Base-by-base conservation (phyloP, 305 asterid species). In the Plantago lanceolata region DNA sequence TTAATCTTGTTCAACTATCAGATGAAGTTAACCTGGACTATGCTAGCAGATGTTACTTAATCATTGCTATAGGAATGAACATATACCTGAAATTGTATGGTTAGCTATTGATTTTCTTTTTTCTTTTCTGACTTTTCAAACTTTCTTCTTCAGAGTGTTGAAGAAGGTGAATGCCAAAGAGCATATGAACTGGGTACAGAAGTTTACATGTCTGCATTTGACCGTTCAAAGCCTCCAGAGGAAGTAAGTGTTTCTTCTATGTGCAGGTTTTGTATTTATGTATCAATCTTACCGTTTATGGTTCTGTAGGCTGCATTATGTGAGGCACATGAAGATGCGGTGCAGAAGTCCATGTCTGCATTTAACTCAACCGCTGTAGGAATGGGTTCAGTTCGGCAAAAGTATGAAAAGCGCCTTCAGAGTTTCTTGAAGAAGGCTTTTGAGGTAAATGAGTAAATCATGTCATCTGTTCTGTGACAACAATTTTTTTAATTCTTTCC, bases 161-260 rank as follows among this genome's bases (percentile, higher is more conserved):
- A 89, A 84, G 97, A 93, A 83, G 86, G 97, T 53, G 99, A 93
- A 75, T 90, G 99, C 68, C 96, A 84, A 70, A 87, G 95, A 76
- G 97, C 96, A 6, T 90, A 80, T 73, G 97, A 93, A 63, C 50
- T 76, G 70, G 95, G 84, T 66, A 76, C 89, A 66, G 97, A 93
- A 68, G 75, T 43, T 15, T 93, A 90, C 73, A 83, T 84, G 89
- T 70, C 90, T 61, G 58, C 83, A 18, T 84, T 87, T 76, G 85
- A 93, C 79, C 90, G 88, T 64, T 79, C 88, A 31, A 90, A 76
- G 76, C 90, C 88, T 70, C 94, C 97, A 1, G 97, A 93, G 64
- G 99, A 93, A 79, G 99, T 93, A 78, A 76, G 95, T 76, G 24
- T 59, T 68, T 28, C 61, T 57, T 48, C 50, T 65, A 16, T 19